Evolutionary conservation across 768 basidiomycete species (phyloP).

Genomic region (Leucogyrophana mollusca): DNA sequence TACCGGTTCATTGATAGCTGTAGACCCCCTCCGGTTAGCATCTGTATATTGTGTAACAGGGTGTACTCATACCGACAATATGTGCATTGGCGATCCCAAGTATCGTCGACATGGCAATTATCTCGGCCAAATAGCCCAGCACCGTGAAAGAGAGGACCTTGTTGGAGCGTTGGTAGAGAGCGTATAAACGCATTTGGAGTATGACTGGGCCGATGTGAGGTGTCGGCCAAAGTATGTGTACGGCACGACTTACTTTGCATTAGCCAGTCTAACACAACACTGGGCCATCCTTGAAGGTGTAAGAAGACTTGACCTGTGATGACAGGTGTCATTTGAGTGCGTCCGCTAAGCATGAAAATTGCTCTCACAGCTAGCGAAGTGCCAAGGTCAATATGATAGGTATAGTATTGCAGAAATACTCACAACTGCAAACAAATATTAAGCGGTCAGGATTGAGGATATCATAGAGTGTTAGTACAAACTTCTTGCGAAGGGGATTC

Average conservation of each 20-base stretch:
- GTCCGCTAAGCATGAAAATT: background rate
- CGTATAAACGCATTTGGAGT: slow-evolving; percentile 63
- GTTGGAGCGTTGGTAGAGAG: slow-evolving; percentile 54
- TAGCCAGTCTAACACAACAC: background rate
- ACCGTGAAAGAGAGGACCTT: slow-evolving; percentile 48
- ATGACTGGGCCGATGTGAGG: slow-evolving; percentile 37
- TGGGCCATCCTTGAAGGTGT: slow-evolving; percentile 4
- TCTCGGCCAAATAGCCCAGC: slow-evolving; percentile 32
- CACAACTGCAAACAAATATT: slow-evolving; percentile 1
- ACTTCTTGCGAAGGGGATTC: too few species aligned
- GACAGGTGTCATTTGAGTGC: too few species aligned
- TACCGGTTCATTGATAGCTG: background rate
- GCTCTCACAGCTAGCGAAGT: background rate
- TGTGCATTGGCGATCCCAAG: too few species aligned
- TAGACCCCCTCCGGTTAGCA: too few species aligned
- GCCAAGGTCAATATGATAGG: background rate
- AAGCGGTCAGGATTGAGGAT: background rate
- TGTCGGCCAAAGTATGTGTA: background rate
- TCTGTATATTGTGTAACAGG: too few species aligned
- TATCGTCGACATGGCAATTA: background rate
- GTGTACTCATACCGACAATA: too few species aligned
- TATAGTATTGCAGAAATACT: background rate
- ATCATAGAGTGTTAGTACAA: background rate
- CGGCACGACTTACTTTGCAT: background rate
- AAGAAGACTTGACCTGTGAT: slow-evolving; percentile 1